Percentiles rank a stretch among this genome's conserved stretches.
phyloP scores from a whole-genome alignment of 768 basidiomycete species.

The Leccinum aurantiacum region DNA sequence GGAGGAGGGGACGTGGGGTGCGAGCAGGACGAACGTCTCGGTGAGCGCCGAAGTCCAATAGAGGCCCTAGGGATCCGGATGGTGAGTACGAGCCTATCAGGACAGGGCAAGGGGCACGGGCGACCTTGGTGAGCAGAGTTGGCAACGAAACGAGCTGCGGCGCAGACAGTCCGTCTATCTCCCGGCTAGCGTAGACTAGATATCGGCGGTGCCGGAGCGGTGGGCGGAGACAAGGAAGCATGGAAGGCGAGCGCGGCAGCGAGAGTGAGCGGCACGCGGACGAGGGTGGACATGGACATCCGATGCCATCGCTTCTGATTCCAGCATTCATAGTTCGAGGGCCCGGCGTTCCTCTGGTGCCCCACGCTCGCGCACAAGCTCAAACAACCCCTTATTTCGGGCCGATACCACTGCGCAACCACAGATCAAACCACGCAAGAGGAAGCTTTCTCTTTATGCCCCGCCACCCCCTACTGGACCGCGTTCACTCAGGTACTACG shows the following conservation, averaged over 20 bases:
- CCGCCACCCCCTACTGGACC: constrained; percentile 44
- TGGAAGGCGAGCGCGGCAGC: constrained; percentile 45
- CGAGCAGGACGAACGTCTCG: constrained; percentile 8
- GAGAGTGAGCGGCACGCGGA: constrained; percentile 45
- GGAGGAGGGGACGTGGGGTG: constrained; percentile 5
- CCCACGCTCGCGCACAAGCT: constrained; percentile 8
- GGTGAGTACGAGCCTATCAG: not conserved
- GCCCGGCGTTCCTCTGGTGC: not conserved
- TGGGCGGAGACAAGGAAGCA: constrained; percentile 44
- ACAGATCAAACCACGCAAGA: constrained; percentile 17
- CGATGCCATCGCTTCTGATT: constrained; percentile 12
- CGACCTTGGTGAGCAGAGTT: constrained; percentile 17
- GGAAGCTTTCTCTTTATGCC: constrained; percentile 40
- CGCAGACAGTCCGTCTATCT: constrained; percentile 28
- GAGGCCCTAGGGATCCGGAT: constrained; percentile 10
- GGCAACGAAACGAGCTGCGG: constrained; percentile 10
- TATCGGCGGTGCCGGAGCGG: not conserved
- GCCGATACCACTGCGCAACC: constrained; percentile 9
- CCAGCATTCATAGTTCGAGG: constrained; percentile 6
- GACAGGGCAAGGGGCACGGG: too few relatives aligned
- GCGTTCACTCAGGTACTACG: constrained; percentile 45
- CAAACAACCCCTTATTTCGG: constrained; percentile 20
- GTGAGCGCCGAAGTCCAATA: constrained; percentile 16
- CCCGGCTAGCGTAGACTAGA: not conserved
- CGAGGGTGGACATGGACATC: constrained; percentile 21